phyloP scores from a whole-genome alignment of 108 stramenopile species.

The Cyclotella distinguenda region DNA sequence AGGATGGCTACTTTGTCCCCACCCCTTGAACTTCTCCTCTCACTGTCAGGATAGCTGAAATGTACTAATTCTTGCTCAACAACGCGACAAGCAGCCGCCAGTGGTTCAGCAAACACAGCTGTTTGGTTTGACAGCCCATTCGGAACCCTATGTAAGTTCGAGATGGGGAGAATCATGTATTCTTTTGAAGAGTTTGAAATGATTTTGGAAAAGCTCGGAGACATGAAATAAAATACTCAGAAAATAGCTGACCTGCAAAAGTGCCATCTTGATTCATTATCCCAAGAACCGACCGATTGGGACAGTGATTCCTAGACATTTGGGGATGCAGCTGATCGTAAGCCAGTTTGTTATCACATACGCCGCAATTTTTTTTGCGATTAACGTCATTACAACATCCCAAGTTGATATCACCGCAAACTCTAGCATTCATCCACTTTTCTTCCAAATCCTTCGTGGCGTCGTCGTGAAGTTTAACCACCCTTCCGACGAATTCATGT shows the following conservation, averaged over 20 bases:
- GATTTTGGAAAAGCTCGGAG: too few relatives aligned
- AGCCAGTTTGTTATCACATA: slow-evolving; percentile 39
- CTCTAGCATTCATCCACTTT: slow-evolving; percentile 54
- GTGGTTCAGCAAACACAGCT: slow-evolving; percentile 77
- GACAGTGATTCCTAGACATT: slow-evolving; percentile 72
- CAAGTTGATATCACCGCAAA: slow-evolving; percentile 76
- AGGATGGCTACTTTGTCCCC: slow-evolving; percentile 65
- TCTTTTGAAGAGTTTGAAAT: too few relatives aligned
- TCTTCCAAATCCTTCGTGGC: slow-evolving; percentile 15
- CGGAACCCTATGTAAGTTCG: slow-evolving; percentile 70
- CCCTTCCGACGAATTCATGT: slow-evolving; percentile 79
- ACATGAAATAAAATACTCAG: background rate
- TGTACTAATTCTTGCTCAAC: slow-evolving; percentile 61
- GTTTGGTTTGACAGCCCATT: slow-evolving; percentile 51
- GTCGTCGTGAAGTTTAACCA: slow-evolving; percentile 32
- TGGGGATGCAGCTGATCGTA: slow-evolving; percentile 24
- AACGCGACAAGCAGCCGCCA: slow-evolving; percentile 82
- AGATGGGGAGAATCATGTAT: slow-evolving; percentile 62
- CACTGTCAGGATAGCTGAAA: slow-evolving; percentile 21
- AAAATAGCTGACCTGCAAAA: slow-evolving; percentile 36
- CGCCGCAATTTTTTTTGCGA: slow-evolving; percentile 29
- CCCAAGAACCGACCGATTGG: slow-evolving; percentile 70
- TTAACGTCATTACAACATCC: slow-evolving; percentile 42
- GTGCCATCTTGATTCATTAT: slow-evolving; percentile 74
- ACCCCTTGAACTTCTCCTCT: slow-evolving; percentile 13